Percentiles rank a stretch among this genome's conserved stretches.
phyloP scores from a whole-genome alignment of 306 rosid genomes.

The Trichosanthes truncata region DNA sequence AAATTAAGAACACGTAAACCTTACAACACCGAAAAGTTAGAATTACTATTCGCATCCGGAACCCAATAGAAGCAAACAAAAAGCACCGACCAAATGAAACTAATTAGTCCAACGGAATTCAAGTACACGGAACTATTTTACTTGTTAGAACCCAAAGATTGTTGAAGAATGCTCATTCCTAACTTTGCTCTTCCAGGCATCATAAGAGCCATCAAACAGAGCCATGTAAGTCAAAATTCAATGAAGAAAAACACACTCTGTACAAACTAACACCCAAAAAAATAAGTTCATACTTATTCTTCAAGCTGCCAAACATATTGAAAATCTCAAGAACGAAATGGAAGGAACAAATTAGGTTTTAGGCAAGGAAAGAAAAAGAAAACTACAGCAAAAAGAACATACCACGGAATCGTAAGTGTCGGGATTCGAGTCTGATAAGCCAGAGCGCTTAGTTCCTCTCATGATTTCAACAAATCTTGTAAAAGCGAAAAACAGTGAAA shows the following conservation, averaged over 20 bases:
- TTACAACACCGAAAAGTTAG: background rate
- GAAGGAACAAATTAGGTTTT: background rate
- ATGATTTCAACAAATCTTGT: conserved; percentile 23
- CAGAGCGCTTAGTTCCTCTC: conserved; percentile 74
- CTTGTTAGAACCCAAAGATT: background rate
- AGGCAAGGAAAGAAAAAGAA: background rate
- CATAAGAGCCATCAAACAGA: background rate
- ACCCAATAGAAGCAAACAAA: background rate
- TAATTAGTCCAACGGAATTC: background rate
- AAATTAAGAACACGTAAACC: background rate
- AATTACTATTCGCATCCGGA: no score
- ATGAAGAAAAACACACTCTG: background rate
- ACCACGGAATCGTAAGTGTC: conserved; percentile 52
- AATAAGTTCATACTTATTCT: background rate
- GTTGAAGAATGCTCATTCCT: background rate
- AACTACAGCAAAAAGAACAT: conserved; percentile 17
- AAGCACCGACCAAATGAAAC: background rate
- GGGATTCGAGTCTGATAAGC: conserved; percentile 44
- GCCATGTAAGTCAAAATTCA: background rate
- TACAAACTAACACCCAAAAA: background rate
- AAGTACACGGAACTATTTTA: background rate
- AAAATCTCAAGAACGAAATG: background rate
- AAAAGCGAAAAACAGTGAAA: conserved; percentile 7
- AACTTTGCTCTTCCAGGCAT: background rate
- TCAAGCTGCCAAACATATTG: background rate